Conservation (phyloP, 225 moss, liverwort and hornwort species). For the Asterella californica region DNA sequence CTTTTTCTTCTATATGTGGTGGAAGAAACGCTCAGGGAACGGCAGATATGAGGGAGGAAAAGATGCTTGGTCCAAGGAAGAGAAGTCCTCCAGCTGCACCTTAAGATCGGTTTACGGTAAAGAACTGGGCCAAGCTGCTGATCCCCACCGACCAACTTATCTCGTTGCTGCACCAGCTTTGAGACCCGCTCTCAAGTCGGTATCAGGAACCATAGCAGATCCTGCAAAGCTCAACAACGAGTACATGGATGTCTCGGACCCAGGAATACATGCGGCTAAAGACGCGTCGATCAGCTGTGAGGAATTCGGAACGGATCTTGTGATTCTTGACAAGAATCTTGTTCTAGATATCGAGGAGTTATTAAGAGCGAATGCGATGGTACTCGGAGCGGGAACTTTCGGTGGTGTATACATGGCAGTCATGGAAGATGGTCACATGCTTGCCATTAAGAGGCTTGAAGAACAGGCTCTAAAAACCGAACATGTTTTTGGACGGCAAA, state of each 20-base stretch:
- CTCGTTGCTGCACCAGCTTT: slow-evolving; percentile 24
- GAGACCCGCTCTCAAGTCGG: slow-evolving; percentile 41
- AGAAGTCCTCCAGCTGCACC: slow-evolving; percentile 3
- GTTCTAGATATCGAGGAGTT: slow-evolving; percentile 37
- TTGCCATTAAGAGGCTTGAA: slow-evolving; percentile 44
- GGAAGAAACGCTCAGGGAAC: slow-evolving; percentile 24
- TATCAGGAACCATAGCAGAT: slow-evolving; percentile 19
- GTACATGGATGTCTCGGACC: background rate
- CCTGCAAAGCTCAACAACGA: slow-evolving; percentile 12
- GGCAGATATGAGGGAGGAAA: background rate
- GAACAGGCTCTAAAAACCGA: slow-evolving; percentile 20
- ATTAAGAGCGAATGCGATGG: slow-evolving; percentile 30
- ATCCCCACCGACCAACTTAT: background rate
- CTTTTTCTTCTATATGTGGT: slow-evolving; percentile 38
- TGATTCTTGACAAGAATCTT: slow-evolving; percentile 32
- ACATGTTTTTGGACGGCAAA: slow-evolving; percentile 27
- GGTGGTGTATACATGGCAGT: slow-evolving; percentile 38
- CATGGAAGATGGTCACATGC: slow-evolving; percentile 36
- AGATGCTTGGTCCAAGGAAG: slow-evolving; percentile 10
- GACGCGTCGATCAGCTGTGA: slow-evolving; percentile 21
- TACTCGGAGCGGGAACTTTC: slow-evolving; percentile 35
- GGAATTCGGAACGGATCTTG: slow-evolving; percentile 29
- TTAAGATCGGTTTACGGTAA: slow-evolving; percentile 13
- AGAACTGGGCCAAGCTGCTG: slow-evolving; percentile 11
- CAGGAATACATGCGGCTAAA: background rate